These are phyloP conservation scores for Penicillium taxi DNA, from an alignment of 495 filamentous ascomycete genomes.

Conservation along the genomic window DNA sequence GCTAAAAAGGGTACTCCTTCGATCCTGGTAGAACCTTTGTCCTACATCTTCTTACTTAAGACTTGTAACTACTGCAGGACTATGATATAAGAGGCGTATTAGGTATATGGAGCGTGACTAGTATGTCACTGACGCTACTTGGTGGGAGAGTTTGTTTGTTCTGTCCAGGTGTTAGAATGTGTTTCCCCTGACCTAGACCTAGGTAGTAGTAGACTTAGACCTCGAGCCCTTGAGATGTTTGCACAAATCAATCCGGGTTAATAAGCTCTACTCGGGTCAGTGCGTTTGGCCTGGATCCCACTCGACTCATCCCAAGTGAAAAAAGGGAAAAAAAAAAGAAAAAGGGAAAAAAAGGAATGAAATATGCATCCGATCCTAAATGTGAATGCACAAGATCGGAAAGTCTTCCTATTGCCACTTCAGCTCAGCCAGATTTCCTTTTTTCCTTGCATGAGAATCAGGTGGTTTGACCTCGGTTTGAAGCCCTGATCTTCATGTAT, in stretches of 20 bases:
- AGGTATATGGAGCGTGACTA: too few species aligned
- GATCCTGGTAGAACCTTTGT: too few species aligned
- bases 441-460: conserved; percentile 23
- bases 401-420: conserved; percentile 20
- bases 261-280: conserved; percentile 15
- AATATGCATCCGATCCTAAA: conserved; percentile 12
- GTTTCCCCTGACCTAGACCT: conserved; percentile 2
- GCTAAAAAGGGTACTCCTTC: too few species aligned
- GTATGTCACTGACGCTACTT: too few species aligned
- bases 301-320: conserved; percentile 5
- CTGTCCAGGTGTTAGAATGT: conserved; percentile 19
- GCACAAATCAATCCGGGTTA: neutral
- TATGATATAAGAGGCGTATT: too few species aligned
- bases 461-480: too few species aligned
- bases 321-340: too few species aligned
- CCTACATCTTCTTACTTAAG: too few species aligned
- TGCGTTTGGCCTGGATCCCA: conserved; percentile 9
- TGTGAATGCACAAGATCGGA: conserved; percentile 9
- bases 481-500: neutral
- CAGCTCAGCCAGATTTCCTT: conserved; percentile 11
- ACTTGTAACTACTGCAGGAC: too few species aligned
- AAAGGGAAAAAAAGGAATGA: too few species aligned
- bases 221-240: conserved; percentile 1
- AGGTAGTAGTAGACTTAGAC: neutral
- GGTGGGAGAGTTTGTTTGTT: conserved; percentile 21